These are phyloP conservation scores for Metarhizium humberi DNA, from an alignment of 2,329 filamentous ascomycete species.

Conservation along the genomic window DNA sequence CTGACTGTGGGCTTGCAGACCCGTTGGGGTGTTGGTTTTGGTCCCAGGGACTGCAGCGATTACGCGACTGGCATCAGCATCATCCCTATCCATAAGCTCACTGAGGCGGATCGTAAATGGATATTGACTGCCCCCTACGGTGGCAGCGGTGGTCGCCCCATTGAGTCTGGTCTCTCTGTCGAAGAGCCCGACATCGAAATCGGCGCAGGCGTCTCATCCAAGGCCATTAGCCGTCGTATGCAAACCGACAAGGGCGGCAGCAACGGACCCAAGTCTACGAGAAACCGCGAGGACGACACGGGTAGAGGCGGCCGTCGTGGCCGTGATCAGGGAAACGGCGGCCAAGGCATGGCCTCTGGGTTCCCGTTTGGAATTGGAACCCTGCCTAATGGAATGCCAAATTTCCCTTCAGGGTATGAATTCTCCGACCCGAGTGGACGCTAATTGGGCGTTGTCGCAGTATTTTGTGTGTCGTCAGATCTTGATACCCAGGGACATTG, in stretches of 20 bases:
- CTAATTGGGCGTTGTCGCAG: constrained; percentile 6
- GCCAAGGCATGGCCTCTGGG: constrained; percentile 13
- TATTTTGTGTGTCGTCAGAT: not conserved
- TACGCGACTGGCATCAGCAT: constrained; percentile 86
- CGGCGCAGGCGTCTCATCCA: constrained; percentile 91
- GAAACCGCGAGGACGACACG: constrained; percentile 30
- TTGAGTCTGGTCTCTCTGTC: constrained; percentile 77
- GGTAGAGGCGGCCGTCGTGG: constrained; percentile 6
- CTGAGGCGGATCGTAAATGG: constrained; percentile 96
- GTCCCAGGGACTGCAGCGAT: constrained; percentile 93
- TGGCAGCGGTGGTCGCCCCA: constrained; percentile 74
- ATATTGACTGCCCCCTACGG: constrained; percentile 89
- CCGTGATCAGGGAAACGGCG: constrained; percentile 11
- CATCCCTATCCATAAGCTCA: constrained; percentile 86
- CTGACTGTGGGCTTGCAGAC: constrained; percentile 45
- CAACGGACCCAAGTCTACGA: constrained; percentile 55
- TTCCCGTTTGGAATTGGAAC: constrained; percentile 32
- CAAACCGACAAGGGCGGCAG: constrained; percentile 58
- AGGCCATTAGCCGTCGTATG: constrained; percentile 65
- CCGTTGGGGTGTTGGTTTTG: constrained; percentile 95
- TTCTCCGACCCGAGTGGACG: constrained; percentile 25
- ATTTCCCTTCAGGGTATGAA: constrained; percentile 29
- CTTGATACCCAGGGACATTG: not conserved
- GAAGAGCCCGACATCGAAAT: constrained; percentile 99
- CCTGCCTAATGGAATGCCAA: constrained; percentile 32